A percentile compares a stretch with the other conserved stretches of the same genome.
These are phyloP conservation scores for Pythium biforme DNA, from an alignment of 352 stramenopile species.

Conservation along the genomic window DNA sequence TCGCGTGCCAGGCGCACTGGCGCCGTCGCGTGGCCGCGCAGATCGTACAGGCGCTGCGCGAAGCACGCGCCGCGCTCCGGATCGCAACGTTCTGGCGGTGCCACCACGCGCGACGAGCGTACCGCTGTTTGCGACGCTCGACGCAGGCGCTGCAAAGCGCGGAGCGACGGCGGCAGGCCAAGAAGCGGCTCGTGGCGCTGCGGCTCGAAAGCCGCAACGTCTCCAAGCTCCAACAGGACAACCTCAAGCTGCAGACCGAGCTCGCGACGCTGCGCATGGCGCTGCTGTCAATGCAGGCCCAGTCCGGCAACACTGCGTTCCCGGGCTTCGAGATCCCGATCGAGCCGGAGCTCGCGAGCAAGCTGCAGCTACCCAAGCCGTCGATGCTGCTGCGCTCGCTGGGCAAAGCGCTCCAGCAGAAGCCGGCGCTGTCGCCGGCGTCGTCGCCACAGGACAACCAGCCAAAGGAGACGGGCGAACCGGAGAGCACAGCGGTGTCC, in stretches of 20 bases:
- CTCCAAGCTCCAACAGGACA: slow-evolving; percentile 70
- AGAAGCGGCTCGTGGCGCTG: slow-evolving; percentile 37
- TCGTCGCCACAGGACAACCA: slow-evolving; percentile 1
- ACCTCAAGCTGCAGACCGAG: slow-evolving; percentile 67
- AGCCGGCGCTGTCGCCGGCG: not conserved
- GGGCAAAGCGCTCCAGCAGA: too few species aligned
- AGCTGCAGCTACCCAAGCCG: slow-evolving; percentile 4
- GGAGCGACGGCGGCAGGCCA: slow-evolving; percentile 41
- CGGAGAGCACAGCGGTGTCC: not conserved
- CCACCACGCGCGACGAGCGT: slow-evolving; percentile 32
- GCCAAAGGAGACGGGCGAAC: not conserved
- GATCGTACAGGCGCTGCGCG: slow-evolving; percentile 39
- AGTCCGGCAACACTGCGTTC: not conserved
- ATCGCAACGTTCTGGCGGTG: slow-evolving; percentile 45
- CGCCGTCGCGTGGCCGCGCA: slow-evolving; percentile 37
- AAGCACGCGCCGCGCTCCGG: slow-evolving; percentile 41
- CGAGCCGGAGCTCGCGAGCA: not conserved
- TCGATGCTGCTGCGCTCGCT: slow-evolving; percentile 3
- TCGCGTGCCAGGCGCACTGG: slow-evolving; percentile 51
- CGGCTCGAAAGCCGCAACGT: slow-evolving; percentile 75
- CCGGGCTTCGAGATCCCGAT: slow-evolving; percentile 3
- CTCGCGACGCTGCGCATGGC: slow-evolving; percentile 55
- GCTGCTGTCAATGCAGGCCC: slow-evolving; percentile 44
- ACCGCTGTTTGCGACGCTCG: slow-evolving; percentile 28
- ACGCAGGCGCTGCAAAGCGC: slow-evolving; percentile 55